These are phyloP conservation scores for Crucihimalaya himalaica DNA, from an alignment of 345 rosid species.

Conservation along the genomic window DNA sequence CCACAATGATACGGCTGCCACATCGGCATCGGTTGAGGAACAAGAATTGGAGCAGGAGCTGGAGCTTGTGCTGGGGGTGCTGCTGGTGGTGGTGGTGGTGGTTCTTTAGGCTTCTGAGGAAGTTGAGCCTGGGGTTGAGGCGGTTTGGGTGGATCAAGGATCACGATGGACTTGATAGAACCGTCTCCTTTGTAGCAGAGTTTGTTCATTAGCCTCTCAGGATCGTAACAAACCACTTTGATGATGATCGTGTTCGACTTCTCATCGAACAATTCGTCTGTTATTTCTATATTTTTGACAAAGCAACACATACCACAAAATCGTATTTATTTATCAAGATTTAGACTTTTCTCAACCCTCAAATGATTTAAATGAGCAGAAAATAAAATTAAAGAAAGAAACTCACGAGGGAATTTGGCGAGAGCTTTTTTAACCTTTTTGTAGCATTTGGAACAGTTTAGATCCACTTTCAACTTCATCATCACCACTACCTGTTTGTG, in stretches of 20 bases:
- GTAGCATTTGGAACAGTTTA: slow-evolving; percentile 61
- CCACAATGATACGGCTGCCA: slow-evolving; percentile 29
- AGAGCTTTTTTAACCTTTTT: slow-evolving; percentile 68
- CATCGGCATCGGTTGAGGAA: slow-evolving; percentile 13
- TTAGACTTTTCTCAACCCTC: background rate
- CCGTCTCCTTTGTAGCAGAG: slow-evolving; percentile 55
- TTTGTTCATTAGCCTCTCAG: slow-evolving; percentile 63
- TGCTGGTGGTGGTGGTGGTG: slow-evolving; percentile 11
- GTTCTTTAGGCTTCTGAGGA: slow-evolving; percentile 4
- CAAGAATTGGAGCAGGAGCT: background rate
- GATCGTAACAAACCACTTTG: slow-evolving; percentile 71
- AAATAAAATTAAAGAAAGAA: background rate
- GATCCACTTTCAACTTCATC: slow-evolving; percentile 70
- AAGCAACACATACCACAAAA: background rate
- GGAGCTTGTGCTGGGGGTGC: background rate
- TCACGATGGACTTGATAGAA: slow-evolving; percentile 51
- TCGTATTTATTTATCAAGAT: background rate
- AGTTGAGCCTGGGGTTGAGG: slow-evolving; percentile 14
- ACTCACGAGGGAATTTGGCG: slow-evolving; percentile 70
- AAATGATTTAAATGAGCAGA: background rate
- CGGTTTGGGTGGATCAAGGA: slow-evolving; percentile 41
- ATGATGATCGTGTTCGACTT: slow-evolving; percentile 62
- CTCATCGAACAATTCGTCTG: slow-evolving; percentile 62
- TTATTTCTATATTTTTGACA: slow-evolving; percentile 53
- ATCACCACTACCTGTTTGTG: slow-evolving; percentile 49